Base-by-base conservation (phyloP, 176 grass and related monocot species). In the Triticum aestivum region DNA sequence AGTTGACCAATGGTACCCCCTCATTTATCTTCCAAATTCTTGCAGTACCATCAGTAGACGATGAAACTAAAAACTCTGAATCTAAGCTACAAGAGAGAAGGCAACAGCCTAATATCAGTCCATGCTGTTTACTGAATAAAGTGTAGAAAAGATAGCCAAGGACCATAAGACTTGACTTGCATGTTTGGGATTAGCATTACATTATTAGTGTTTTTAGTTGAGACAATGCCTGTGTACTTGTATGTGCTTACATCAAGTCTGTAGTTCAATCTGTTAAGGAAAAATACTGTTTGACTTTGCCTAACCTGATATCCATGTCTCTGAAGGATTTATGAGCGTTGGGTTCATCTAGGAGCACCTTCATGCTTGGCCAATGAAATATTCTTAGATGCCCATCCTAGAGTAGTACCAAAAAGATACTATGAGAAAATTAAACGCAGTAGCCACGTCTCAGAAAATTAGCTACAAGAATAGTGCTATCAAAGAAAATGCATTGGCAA, bases 241-340 rank as follows among this genome's bases (percentile, higher is more conserved):
- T 69, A 38, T 61, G 47, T 54, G 77, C 64, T 81, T 90, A 70
- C 56, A 83, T 67, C 38, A 61, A 26, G 17, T 75, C 49, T 69
- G 73, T 24, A 79, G 49, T 76, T 54, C 79, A 91, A 11, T 15
- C 1, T 44, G 76, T 84, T 14, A 82, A 15, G 21, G 73, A 84
- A 41, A 45, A 14, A 65, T 71, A 41, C 11, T 5, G 1, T 47
- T 79, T 35, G 32, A 61, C 37, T 64, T 91, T 38, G 24, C 58
- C 78, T 86, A 82, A 99, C 97, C 94, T 99, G 69, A 99, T 99
- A 89, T 99, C 97, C 94, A 99, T 99, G 85, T 99, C 97, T 78
- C 77, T 71, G 68, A 99, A 99, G 41, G 97, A 96, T 79, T 87
- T 99, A 77, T 99, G 97, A 70, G 94, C 97, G 69, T 94, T 99